phyloP scores from a whole-genome alignment of 139 green algal genomes.

The Choricystis sp. region DNA sequence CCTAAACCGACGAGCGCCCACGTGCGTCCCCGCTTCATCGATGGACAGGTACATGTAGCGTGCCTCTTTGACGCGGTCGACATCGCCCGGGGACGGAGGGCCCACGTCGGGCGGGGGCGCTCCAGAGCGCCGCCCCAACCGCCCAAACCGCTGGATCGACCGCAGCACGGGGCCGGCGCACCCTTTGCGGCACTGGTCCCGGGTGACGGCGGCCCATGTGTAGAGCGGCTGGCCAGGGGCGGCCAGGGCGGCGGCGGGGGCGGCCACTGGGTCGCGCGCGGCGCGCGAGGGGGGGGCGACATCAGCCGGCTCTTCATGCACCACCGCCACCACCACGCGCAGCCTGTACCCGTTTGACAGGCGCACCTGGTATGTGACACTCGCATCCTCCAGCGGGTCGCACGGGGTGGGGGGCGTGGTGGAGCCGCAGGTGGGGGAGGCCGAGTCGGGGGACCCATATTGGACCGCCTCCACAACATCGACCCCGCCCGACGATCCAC shows the following conservation, averaged over 20 bases:
- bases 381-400: conserved; percentile 11
- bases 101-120: neutral
- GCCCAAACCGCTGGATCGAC: conserved; percentile 43
- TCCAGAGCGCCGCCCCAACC: conserved; percentile 19
- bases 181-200: conserved; percentile 23
- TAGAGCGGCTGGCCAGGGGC: neutral
- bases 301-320: conserved; percentile 18
- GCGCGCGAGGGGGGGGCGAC: neutral
- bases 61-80: conserved; percentile 23
- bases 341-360: conserved; percentile 21
- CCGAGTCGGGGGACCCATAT: neutral
- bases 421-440: too few species aligned
- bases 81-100: neutral
- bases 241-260: neutral
- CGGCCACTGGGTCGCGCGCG: neutral
- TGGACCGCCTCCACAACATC: conserved; percentile 5
- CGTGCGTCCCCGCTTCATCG: conserved; percentile 51
- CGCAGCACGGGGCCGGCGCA: conserved; percentile 41
- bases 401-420: neutral
- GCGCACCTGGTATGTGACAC: conserved; percentile 24
- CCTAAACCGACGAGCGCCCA: conserved; percentile 20
- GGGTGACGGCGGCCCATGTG: conserved; percentile 12
- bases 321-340: conserved; percentile 20
- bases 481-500: neutral
- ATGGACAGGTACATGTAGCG: conserved; percentile 41